Evolutionary conservation across 2,329 filamentous ascomycete genomes (phyloP), one percentile per base, ranked within the genome.

Genomic region (Dactylellina haptotyla): DNA sequence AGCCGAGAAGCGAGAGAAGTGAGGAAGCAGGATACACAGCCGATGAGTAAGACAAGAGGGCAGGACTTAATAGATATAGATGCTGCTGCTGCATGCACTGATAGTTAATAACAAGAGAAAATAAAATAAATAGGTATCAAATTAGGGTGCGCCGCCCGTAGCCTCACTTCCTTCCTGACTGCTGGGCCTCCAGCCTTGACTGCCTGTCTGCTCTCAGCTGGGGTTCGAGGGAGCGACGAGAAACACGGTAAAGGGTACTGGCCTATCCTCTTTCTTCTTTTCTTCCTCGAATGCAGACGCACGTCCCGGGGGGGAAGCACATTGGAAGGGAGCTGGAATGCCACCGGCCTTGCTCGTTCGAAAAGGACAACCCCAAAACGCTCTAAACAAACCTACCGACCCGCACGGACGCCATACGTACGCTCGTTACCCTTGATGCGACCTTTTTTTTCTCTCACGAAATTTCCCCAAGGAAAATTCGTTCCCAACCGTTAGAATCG

Each of bases 1-100:
- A 32, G 9, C 25, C 6, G 12, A 3, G 34, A 1, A 46, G 18
- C 23, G 9, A n/a, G 28, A n/a, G 14, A 34, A 34, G 4, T 25
- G 23, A 8, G 25, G 26, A 25, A 54, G 50, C 2, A 28, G 32
- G 37, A 43, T 57, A n/a, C n/a, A n/a, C n/a, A n/a, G n/a, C n/a
- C n/a, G 53, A 57, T 57, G 53, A 57, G 53, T 57, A 57, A 57
- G 53, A 54, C 50, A 32, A 32, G 30, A 56, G 51, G 53, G 53
- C 43, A 37, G 53, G 20, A 43, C 41, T 46, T 46, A 39, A 18
- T 56, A 34, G n/a, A n/a, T n/a, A n/a, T n/a, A n/a, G n/a, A n/a
- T n/a, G n/a, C n/a, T n/a, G n/a, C n/a, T n/a, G 53, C 34, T 43
- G 20, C 4, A 37, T 6, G 14, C 23, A 30, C 23, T 18, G 37